These are phyloP conservation scores for Lachnellula willkommii DNA, from an alignment of 2,329 filamentous ascomycete species.

Conservation along the genomic window DNA sequence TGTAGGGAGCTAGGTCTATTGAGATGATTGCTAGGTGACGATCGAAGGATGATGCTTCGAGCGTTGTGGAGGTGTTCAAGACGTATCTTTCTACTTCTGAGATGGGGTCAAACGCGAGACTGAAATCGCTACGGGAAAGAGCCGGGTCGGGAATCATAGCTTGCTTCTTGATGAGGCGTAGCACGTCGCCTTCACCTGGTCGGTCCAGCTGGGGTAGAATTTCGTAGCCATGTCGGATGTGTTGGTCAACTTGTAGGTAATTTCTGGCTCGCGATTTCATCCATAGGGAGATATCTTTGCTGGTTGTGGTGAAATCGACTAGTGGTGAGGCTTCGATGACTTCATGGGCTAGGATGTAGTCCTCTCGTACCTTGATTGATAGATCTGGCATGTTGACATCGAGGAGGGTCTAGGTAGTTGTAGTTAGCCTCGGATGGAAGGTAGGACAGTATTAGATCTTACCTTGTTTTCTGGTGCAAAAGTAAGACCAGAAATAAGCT, in stretches of 20 bases:
- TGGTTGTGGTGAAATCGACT: slow-evolving; percentile 14
- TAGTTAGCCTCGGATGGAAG: background rate
- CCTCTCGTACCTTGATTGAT: slow-evolving; percentile 44
- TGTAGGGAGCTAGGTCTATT: slow-evolving; percentile 79
- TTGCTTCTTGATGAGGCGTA: slow-evolving; percentile 20
- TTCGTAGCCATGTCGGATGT: slow-evolving; percentile 18
- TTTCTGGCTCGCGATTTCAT: slow-evolving; percentile 27
- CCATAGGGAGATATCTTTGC: slow-evolving; percentile 25
- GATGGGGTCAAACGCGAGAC: slow-evolving; percentile 56
- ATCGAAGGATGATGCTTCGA: slow-evolving; percentile 73
- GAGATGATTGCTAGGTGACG: slow-evolving; percentile 60
- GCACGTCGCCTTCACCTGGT: slow-evolving; percentile 20
- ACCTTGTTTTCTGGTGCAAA: slow-evolving; percentile 26
- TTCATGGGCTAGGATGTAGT: slow-evolving; percentile 49
- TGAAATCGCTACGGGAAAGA: slow-evolving; percentile 48
- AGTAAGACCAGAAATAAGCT: slow-evolving; percentile 42
- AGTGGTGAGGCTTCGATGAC: slow-evolving; percentile 46
- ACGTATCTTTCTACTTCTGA: slow-evolving; percentile 44
- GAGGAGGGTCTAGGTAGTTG: slow-evolving; percentile 18
- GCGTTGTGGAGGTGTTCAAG: slow-evolving; percentile 34
- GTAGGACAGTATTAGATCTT: slow-evolving; percentile 2
- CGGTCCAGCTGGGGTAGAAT: slow-evolving; percentile 19
- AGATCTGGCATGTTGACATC: slow-evolving; percentile 24
- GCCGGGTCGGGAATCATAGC: slow-evolving; percentile 6
- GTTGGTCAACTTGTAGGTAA: slow-evolving; percentile 25